Evolutionary conservation across 305 asterid species (phyloP), one percentile per base, ranked within the genome.

Genomic region (Fraxinus velutina): DNA sequence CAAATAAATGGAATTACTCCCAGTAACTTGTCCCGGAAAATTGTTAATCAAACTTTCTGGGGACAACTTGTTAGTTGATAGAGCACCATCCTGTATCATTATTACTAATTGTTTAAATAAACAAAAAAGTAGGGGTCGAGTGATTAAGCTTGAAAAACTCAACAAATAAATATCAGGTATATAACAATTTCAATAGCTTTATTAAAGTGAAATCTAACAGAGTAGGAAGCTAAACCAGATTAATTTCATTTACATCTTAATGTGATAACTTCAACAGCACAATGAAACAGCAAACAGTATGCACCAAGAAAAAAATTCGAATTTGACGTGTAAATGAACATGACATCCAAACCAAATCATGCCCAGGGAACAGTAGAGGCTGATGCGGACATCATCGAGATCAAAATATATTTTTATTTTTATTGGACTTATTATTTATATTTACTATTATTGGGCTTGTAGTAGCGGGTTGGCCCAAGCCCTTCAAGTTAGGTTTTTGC

Each of bases 41-140:
- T 82, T 89, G 68, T 86, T 87, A 79, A 73, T 81, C 27, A 87
- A 82, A 85, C 87, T 77, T 77, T 86, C 90, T 79, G 86, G 81
- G 70, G 86, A 82, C 75, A 87, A 76, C 84, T 81, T 87, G 84
- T 60, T 82, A 77, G 86, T 88, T 77, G 89, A 77, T 39, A 72
- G 79, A 73, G 86, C 84, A 83, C 84, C 86, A 82, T 84, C 73
- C 73, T 27, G 73, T 85, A 78, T 62, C 79, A 75, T 79, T 66
- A 39, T 72, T 37, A 79, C 68, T 76, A 75, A 52, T 29, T 60
- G 57, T 75, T 50, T 66, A n/a, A 36, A 76, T 76, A 42, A 78
- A 68, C 68, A 64, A 82, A 81, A 50, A 33, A 66, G 34, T 3
- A 66, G 73, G n/a, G 21, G 78, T 29, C 1, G 27, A 83, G 60